Percentiles rank a stretch among this genome's conserved stretches.
Evolutionary conservation across 805 yeast species (phyloP).

Genomic region (Candida tallmaniae): DNA sequence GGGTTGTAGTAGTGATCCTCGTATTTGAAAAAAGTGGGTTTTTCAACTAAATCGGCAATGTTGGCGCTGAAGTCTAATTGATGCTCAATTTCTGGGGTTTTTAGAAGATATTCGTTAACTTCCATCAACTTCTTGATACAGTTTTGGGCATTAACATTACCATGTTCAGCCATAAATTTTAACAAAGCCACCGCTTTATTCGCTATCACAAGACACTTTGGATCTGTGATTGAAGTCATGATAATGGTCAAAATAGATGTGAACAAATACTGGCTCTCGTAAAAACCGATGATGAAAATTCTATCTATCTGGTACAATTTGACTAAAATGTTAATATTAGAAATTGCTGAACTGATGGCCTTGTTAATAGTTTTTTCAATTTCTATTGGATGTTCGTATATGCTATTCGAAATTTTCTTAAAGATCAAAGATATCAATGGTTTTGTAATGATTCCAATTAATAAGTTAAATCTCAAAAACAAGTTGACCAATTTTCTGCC

Average conservation of each 20-base stretch:
- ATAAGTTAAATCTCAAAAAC: constrained; percentile 31
- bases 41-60: constrained; percentile 9
- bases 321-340: constrained; percentile 25
- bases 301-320: constrained; percentile 24
- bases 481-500: constrained; percentile 31
- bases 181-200: constrained; percentile 27
- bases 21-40: constrained; percentile 4
- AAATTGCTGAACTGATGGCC: constrained; percentile 24
- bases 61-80: constrained; percentile 17
- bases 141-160: constrained; percentile 32
- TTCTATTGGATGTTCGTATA: constrained; percentile 19
- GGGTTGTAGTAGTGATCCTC: constrained; percentile 12
- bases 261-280: constrained; percentile 38
- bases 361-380: constrained; percentile 24
- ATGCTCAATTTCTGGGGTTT: constrained; percentile 21
- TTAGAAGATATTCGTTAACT: constrained; percentile 18
- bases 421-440: constrained; percentile 33
- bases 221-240: constrained; percentile 18
- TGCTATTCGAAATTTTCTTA: constrained; percentile 16
- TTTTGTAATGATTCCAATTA: constrained; percentile 26
- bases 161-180: constrained; percentile 27
- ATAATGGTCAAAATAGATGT: constrained; percentile 27
- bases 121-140: constrained; percentile 24
- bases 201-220: constrained; percentile 13
- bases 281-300: constrained; percentile 32